phyloP scores from a whole-genome alignment of 2,329 filamentous ascomycete species.

The Sporothrix pallida region DNA sequence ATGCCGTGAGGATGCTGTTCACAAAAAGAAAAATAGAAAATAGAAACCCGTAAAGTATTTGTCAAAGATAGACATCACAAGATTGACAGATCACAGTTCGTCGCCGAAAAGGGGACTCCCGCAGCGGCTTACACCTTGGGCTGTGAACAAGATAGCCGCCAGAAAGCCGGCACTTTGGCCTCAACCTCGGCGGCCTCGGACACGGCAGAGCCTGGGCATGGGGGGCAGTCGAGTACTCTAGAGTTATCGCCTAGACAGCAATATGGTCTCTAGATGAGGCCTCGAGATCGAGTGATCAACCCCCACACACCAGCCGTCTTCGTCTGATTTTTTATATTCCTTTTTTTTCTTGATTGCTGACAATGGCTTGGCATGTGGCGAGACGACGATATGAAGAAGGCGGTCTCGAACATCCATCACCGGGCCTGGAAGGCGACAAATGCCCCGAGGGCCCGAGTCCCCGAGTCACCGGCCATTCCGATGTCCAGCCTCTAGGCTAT shows the following conservation, averaged over 20 bases:
- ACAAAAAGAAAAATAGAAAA: too few relatives aligned
- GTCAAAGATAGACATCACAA: too few relatives aligned
- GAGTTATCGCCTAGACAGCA: too few relatives aligned
- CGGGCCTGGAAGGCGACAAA: background rate
- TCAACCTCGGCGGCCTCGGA: conserved; percentile 10
- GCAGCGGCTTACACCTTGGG: background rate
- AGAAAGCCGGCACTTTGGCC: background rate
- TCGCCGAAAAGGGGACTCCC: background rate
- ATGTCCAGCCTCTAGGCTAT: background rate
- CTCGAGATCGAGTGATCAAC: background rate
- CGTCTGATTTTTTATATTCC: background rate
- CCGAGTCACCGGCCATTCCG: background rate
- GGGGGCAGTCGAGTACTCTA: background rate
- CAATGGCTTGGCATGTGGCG: background rate
- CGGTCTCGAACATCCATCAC: background rate
- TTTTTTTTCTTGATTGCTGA: conserved; percentile 9
- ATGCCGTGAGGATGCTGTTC: too few relatives aligned
- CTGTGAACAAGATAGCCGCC: background rate
- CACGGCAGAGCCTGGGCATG: conserved; percentile 9
- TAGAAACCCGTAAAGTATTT: too few relatives aligned
- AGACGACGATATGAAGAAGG: background rate
- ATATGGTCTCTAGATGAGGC: too few relatives aligned
- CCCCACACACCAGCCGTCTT: conserved; percentile 10
- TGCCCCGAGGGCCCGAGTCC: background rate
- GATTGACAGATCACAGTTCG: too few relatives aligned